Evolutionary conservation across 2,329 filamentous ascomycete genomes (phyloP).

Genomic region (Diaporthe caulivora): DNA sequence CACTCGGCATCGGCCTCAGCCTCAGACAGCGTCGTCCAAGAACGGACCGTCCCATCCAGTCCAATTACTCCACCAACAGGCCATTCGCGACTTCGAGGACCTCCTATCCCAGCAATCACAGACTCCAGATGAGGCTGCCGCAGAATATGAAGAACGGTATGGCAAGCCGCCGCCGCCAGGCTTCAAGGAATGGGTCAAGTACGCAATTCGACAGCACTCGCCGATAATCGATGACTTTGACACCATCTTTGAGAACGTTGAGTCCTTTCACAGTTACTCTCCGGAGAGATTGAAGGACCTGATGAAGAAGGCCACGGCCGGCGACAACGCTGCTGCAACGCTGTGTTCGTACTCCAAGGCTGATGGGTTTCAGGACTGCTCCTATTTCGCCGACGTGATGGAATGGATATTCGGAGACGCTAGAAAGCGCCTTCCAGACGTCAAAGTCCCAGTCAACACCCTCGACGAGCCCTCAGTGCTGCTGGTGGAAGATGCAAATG

Average conservation of each 20-base stretch:
- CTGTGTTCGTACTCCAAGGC: slow-evolving; percentile 50
- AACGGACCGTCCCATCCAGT: slow-evolving; percentile 50
- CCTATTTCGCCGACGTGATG: slow-evolving; percentile 51
- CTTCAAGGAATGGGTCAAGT: slow-evolving; percentile 60
- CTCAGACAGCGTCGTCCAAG: background rate
- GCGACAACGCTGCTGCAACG: slow-evolving; percentile 52
- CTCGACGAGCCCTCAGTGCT: slow-evolving; percentile 62
- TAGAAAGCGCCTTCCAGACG: slow-evolving; percentile 48
- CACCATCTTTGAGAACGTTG: slow-evolving; percentile 53
- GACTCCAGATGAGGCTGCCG: slow-evolving; percentile 49
- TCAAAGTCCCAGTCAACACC: slow-evolving; percentile 59
- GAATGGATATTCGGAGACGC: slow-evolving; percentile 45
- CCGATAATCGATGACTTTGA: slow-evolving; percentile 65
- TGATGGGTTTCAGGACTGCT: slow-evolving; percentile 49
- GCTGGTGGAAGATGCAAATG: slow-evolving; percentile 44
- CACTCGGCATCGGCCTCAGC: background rate
- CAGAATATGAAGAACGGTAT: slow-evolving; percentile 60
- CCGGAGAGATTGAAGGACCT: slow-evolving; percentile 48
- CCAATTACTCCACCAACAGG: slow-evolving; percentile 47
- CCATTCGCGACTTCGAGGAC: slow-evolving; percentile 47
- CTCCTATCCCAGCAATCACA: slow-evolving; percentile 53
- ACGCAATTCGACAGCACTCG: slow-evolving; percentile 54
- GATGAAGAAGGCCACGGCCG: slow-evolving; percentile 45
- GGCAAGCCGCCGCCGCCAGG: slow-evolving; percentile 57
- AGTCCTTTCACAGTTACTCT: slow-evolving; percentile 55